Evolutionary conservation across 495 filamentous ascomycete genomes (phyloP), one percentile per base, ranked within the genome.

Genomic region (Trichoderma virens): DNA sequence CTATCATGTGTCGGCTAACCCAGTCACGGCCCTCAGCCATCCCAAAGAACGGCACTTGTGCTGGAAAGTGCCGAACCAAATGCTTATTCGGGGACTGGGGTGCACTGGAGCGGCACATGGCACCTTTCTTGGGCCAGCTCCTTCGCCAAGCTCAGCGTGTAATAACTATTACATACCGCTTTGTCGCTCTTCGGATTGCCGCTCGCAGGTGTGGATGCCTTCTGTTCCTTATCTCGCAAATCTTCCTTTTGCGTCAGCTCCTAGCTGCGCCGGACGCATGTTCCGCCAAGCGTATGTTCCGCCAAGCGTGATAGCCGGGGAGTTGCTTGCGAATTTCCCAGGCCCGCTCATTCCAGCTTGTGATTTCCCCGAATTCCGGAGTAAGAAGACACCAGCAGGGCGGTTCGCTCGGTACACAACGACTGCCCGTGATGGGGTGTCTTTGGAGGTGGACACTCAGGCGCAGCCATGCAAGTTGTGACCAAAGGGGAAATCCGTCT

Each of bases 401-500:
- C 27, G 51, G 51, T 56, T 56, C 51, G 51, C 25, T 56, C 23
- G 51, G 51, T 30, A 28, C 27, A 20, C 25, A 30, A 56, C 20
- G 51, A 7, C 47, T 14, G 25, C 25, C 23, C 47, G 43, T 18
- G 16, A 20, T 47, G 38, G 38, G 2, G 45, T 25, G 4, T 18
- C 51, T 56, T n/a, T 30, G 27, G 20, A 16, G 25, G 51, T 30
- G 51, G 23, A 13, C 11, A 14, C 11, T 30, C 23, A 6, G 51
- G 27, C 51, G 51, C 27, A 30, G 51, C 51, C 11, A 56, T 56
- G 51, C 51, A 28, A 28, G 43, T 47, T 7, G 23, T 28, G 51
- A 56, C 51, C 23, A 27, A 56, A 56, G 51, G 16, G 51, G 51
- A 56, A 56, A 56, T 28, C 51, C 51, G 51, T 56, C 51, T 56